Percentiles rank a stretch among this genome's conserved stretches.
phyloP scores from a whole-genome alignment of 2,329 filamentous ascomycete species.

The Claviceps sp. region DNA sequence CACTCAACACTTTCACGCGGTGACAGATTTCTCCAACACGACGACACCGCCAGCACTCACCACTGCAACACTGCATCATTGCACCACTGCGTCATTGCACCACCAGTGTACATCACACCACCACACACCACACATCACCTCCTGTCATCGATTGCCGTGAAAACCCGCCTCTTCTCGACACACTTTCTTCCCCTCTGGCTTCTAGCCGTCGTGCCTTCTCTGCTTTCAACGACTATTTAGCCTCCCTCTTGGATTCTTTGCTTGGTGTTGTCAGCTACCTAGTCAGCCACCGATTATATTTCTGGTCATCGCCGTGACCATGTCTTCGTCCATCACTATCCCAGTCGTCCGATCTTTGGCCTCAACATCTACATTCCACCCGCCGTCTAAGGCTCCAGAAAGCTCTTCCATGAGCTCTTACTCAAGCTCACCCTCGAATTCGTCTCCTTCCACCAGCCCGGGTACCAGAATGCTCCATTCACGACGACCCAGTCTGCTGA shows the following conservation, averaged over 20 bases:
- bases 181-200: not conserved
- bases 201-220: not conserved
- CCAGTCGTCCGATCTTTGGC: constrained; percentile 31
- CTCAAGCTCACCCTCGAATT: constrained; percentile 33
- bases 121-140: not conserved
- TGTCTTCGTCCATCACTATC: constrained; percentile 61
- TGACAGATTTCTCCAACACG: not conserved
- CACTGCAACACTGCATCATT: no score
- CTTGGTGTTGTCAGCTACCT: not conserved
- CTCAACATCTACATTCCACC: constrained; percentile 20
- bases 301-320: constrained; percentile 17
- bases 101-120: not conserved
- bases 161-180: not conserved
- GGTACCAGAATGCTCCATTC: constrained; percentile 36
- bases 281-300: not conserved
- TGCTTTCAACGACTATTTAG: not conserved
- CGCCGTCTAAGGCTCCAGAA: constrained; percentile 30
- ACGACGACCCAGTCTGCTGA: constrained; percentile 48
- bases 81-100: no score
- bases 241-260: not conserved
- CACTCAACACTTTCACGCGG: not conserved
- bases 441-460: constrained; percentile 42
- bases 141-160: not conserved
- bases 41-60: no score
- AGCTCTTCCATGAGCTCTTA: constrained; percentile 32